Base-by-base conservation (phyloP, 2,329 filamentous ascomycete genomes). In the Aspergillus terreus region DNA sequence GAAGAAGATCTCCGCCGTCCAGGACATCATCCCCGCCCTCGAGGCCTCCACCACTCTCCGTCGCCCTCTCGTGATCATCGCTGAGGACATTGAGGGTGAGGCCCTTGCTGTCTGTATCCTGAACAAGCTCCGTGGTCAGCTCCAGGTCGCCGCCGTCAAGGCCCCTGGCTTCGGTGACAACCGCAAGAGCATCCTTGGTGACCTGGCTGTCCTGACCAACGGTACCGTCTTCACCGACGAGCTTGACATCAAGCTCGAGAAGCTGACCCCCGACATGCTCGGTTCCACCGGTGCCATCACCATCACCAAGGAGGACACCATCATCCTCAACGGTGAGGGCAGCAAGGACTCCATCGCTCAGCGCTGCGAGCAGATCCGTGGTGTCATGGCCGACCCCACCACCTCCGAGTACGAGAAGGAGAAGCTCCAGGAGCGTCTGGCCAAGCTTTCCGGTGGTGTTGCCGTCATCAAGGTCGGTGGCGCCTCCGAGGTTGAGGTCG, bases 401-500 rank as follows among this genome's bases (percentile, higher is more conserved):
- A 99, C 94, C 59, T 96, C 92, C 45, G 94, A 99, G 71, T 99
- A 99, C 79, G 94, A 99, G 85, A 97, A 96, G 85, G 94, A 99
- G 88, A 99, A 99, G 86, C 90, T 99, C 61, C 94, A 97, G 81
- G 94, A 99, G 82, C 94, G 94, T 79, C 89, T 99, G 56, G 94
- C 94, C 65, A 99, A 99, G 86, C 89, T 99, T 63, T 97, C 94
- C 62, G 94, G 94, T 60, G 94, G 94, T 83, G 94, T 99, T 66
- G 94, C 94, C 65, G 94, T 99, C 77, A 97, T 99, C 83, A 96
- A 95, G 84, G 94, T 99, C 58, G 94, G 94, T 67, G 94, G 94
- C 74, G 84, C 92, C 59, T 97, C 92, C 58, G 94, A 99, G 79
- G 92, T 99, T 60, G 94, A 99, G 82, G 94, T 99, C 52, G 88